Conservation (phyloP, 768 basidiomycete genomes). For the Lentinula raphanica region DNA sequence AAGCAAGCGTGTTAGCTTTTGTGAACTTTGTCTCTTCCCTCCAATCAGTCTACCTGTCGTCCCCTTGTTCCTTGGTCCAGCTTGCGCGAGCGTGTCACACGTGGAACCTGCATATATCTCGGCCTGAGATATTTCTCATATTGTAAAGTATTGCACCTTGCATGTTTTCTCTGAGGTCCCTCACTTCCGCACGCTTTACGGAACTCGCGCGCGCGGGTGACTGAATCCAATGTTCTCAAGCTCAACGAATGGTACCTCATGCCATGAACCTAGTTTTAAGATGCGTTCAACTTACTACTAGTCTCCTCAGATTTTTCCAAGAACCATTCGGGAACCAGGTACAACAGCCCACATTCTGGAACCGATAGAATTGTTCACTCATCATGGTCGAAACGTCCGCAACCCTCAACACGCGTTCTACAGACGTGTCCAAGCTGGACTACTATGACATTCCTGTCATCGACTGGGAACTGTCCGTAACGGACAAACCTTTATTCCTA, state of each 20-base stretch:
- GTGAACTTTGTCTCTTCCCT: no score
- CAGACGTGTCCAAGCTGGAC: constrained; percentile 4
- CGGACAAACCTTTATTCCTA: constrained; percentile 36
- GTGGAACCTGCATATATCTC: neutral
- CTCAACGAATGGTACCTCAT: neutral
- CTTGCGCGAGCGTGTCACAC: no score
- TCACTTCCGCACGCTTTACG: neutral
- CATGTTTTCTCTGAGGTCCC: neutral
- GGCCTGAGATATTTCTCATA: neutral
- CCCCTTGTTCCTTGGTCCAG: neutral
- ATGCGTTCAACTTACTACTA: no score
- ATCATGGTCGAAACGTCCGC: neutral
- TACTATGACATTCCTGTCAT: constrained; percentile 6
- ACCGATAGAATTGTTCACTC: no score
- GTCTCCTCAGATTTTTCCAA: no score
- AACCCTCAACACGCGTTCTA: constrained; percentile 1
- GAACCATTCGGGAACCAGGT: no score
- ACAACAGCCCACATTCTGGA: no score
- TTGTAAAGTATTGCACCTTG: neutral
- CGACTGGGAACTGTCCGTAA: constrained; percentile 5
- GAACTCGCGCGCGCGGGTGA: neutral
- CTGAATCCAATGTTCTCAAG: neutral
- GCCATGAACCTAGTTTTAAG: no score
- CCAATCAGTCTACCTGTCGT: no score
- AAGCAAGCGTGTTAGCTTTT: no score